Percentiles rank a stretch among this genome's conserved stretches.
Conservation (phyloP, 164 flowering plant genomes). For the Brasenia schreberi region DNA sequence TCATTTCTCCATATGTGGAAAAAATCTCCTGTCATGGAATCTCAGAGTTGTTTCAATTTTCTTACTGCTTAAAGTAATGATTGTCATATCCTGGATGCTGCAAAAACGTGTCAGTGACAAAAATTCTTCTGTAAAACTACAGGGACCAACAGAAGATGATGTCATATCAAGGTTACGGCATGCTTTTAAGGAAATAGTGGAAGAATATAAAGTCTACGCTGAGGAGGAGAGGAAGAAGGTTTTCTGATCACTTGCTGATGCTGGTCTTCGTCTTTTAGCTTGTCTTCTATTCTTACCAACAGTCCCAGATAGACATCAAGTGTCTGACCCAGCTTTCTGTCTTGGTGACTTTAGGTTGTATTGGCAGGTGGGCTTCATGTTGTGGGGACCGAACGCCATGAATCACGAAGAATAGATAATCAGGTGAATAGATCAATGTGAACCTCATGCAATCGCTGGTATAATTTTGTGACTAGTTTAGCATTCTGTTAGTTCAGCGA, state of each 20-base stretch:
- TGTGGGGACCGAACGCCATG: constrained; percentile 97
- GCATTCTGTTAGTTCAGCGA: neutral
- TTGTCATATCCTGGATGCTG: too few relatives aligned
- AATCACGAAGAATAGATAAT: constrained; percentile 95
- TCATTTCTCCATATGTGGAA: too few relatives aligned
- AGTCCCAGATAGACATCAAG: neutral
- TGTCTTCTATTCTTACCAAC: neutral
- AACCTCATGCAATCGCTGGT: neutral
- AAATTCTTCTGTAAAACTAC: constrained; percentile 4
- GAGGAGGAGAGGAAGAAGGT: constrained; percentile 90
- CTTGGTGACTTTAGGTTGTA: constrained; percentile 45
- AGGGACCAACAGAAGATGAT: constrained; percentile 88
- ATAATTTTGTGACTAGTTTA: neutral
- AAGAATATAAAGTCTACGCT: constrained; percentile 68
- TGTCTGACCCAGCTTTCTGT: neutral
- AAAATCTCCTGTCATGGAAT: too few relatives aligned
- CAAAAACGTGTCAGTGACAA: neutral
- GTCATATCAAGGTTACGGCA: constrained; percentile 67
- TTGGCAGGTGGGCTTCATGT: constrained; percentile 97
- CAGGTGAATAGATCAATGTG: constrained; percentile 40
- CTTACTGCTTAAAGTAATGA: too few relatives aligned
- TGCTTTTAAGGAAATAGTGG: constrained; percentile 53
- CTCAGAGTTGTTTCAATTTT: too few relatives aligned
- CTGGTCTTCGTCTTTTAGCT: neutral
- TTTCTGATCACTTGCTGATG: neutral